A percentile compares a stretch with the other conserved stretches of the same genome.
Evolutionary conservation across 148 eudicot species (phyloP).

Genomic region (Spergularia bocconei): DNA sequence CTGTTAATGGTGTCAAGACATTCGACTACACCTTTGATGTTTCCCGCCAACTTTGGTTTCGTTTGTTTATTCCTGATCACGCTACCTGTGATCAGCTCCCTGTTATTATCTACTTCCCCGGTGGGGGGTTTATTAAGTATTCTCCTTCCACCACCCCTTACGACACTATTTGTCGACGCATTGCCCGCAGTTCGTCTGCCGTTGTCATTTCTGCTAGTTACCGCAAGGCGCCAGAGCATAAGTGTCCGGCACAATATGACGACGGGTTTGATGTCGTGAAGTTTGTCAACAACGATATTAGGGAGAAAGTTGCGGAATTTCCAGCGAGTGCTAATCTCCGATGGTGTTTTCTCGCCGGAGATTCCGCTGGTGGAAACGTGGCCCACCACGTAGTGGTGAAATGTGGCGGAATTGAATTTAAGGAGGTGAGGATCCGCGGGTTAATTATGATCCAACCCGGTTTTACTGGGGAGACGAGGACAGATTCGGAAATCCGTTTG

Average conservation of each 20-base stretch:
- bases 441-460: constrained; percentile 34
- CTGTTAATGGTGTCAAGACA: constrained; percentile 22
- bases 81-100: constrained; percentile 15
- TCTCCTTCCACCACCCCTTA: constrained; percentile 22
- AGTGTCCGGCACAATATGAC: constrained; percentile 29
- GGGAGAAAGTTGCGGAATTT: not conserved
- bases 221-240: constrained; percentile 41
- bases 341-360: constrained; percentile 41
- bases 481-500: constrained; percentile 31
- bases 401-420: constrained; percentile 13
- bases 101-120: constrained; percentile 38
- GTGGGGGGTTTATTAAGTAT: constrained; percentile 37
- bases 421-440: constrained; percentile 31
- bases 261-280: constrained; percentile 35
- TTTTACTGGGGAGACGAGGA: constrained; percentile 46
- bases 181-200: constrained; percentile 24
- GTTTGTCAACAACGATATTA: constrained; percentile 26
- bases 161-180: constrained; percentile 33
- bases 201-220: constrained; percentile 40
- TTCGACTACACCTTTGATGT: constrained; percentile 30
- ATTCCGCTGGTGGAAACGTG: constrained; percentile 45
- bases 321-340: constrained; percentile 26
- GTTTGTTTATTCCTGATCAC: constrained; percentile 14
- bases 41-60: constrained; percentile 28
- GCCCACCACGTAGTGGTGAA: constrained; percentile 36